phyloP scores from a whole-genome alignment of 148 eudicot genomes.

The Arbutus unedo region DNA sequence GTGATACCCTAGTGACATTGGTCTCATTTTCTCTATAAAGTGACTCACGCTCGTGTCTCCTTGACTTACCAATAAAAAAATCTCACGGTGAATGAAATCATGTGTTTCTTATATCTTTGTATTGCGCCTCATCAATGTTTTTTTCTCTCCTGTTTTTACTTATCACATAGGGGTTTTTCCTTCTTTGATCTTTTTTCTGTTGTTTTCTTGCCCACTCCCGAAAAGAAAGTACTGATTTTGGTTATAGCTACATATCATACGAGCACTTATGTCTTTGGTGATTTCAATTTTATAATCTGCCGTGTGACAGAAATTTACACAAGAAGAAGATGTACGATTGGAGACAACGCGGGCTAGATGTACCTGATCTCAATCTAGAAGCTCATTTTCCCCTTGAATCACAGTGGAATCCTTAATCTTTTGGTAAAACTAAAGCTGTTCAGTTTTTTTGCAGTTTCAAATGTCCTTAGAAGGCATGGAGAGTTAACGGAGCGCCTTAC shows the following conservation, averaged over 20 bases:
- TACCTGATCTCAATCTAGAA: slow-evolving; percentile 23
- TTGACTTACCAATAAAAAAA: neutral
- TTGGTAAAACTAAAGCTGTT: neutral
- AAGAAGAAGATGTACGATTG: slow-evolving; percentile 50
- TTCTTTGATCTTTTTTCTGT: neutral
- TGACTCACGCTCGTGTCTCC: neutral
- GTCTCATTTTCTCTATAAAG: neutral
- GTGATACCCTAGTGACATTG: neutral
- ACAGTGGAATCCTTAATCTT: neutral
- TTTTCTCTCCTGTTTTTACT: neutral
- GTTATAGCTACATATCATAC: neutral
- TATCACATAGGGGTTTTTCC: neutral
- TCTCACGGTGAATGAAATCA: neutral
- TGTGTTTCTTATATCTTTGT: neutral
- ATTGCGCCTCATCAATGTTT: neutral
- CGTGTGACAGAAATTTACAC: slow-evolving; percentile 46
- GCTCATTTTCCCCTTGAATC: neutral
- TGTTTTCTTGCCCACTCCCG: neutral
- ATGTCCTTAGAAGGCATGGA: slow-evolving; percentile 74
- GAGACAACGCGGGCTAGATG: slow-evolving; percentile 79
- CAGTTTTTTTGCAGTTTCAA: slow-evolving; percentile 52
- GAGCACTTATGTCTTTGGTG: neutral
- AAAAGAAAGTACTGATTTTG: neutral
- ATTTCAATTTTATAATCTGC: neutral
- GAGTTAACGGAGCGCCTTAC: slow-evolving; percentile 82